Percentiles rank a stretch among this genome's conserved stretches.
phyloP scores from a whole-genome alignment of 2,329 filamentous ascomycete genomes.

The Orbilia javanica region DNA sequence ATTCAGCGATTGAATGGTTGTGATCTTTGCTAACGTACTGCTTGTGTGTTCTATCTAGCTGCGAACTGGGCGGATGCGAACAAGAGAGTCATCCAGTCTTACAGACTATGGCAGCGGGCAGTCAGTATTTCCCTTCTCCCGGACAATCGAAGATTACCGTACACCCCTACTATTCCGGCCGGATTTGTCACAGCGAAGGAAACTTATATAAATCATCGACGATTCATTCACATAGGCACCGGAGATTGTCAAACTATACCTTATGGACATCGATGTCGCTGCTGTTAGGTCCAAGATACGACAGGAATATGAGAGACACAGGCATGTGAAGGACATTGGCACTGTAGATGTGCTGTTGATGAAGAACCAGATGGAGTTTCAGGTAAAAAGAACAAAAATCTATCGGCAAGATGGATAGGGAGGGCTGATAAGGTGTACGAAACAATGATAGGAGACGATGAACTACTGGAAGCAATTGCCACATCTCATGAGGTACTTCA shows the following conservation, averaged over 20 bases:
- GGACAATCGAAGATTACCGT: background rate
- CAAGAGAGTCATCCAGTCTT: slow-evolving; percentile 85
- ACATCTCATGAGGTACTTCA: slow-evolving; percentile 97
- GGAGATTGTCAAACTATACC: slow-evolving; percentile 98
- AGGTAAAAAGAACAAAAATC: slow-evolving; percentile 72
- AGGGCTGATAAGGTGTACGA: slow-evolving; percentile 63
- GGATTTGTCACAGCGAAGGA: too few species aligned
- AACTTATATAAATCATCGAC: slow-evolving; percentile 12
- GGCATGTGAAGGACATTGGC: slow-evolving; percentile 88
- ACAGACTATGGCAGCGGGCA: slow-evolving; percentile 95
- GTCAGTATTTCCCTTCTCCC: slow-evolving; percentile 73
- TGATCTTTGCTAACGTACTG: slow-evolving; percentile 12
- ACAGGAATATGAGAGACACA: slow-evolving; percentile 95
- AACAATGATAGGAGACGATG: slow-evolving; percentile 85
- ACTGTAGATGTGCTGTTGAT: slow-evolving; percentile 90
- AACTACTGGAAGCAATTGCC: slow-evolving; percentile 99
- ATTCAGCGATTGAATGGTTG: slow-evolving; percentile 4
- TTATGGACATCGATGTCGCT: slow-evolving; percentile 86
- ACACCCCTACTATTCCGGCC: background rate
- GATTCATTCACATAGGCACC: slow-evolving; percentile 75
- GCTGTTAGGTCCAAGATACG: slow-evolving; percentile 91
- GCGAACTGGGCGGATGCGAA: slow-evolving; percentile 84
- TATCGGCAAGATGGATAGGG: slow-evolving; percentile 71
- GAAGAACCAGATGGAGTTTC: slow-evolving; percentile 92
- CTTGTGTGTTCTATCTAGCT: slow-evolving; percentile 19